Evolutionary conservation across 179 eudicot genomes (phyloP), one percentile per base, ranked within the genome.

Genomic region (Silene noctiflora): DNA sequence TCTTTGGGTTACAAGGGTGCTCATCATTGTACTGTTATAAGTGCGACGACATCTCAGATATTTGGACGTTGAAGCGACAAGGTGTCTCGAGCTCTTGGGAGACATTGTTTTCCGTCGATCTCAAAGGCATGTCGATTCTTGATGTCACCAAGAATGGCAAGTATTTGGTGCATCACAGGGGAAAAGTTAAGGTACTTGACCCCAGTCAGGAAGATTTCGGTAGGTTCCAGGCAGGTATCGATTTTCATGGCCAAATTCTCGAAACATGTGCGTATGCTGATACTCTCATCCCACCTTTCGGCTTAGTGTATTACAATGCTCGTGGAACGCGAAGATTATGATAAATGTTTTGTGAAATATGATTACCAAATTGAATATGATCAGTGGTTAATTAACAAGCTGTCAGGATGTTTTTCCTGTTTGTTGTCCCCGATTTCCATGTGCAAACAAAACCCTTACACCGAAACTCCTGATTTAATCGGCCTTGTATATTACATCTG

Each of bases 51-150:
- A 42, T 33, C 51, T 67, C 21, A 16, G 24, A 67, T 67, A 44
- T 67, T 67, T 67, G 70, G 70, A 67, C 39, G 24, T 31, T 67
- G 70, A 67, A 35, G 22, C 48, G 22, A 17, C 46, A 67, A 31
- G 46, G 70, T 33, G 22, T 17, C 12, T 6, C 51, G 39, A 35
- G 48, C 33, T 31, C 21, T 33, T 67, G 70, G 70, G 70, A 67
- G 70, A 67, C 11, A 14, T 17, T 31, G 70, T 67, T 13, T 16
- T 31, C 48, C 0, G 6, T 67, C 14, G 48, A 67, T 67, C 21
- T 19, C 48, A 31, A 35, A 31, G 70, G 51, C 24, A 67, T 31
- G 8, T 67, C 48, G 21, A 19, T 31, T 17, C 48, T 67, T 17
- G 19, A 42, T 6, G n/a, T 67, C 22, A 67, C 7, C 24, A 35